Evolutionary conservation across 176 grass and related monocot genomes (phyloP).

Genomic region (Zea luxurians): DNA sequence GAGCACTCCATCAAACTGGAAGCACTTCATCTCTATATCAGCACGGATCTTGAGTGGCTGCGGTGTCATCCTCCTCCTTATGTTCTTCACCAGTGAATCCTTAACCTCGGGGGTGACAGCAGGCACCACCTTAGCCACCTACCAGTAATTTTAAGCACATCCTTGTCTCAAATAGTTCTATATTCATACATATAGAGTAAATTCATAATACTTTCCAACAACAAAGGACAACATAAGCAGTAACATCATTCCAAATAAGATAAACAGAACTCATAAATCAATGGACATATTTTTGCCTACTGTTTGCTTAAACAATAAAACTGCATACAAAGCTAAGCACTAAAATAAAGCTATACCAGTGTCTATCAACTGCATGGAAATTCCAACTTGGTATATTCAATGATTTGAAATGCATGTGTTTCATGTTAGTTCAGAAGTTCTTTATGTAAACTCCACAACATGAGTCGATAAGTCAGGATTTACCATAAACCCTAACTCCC

Average conservation of each 20-base stretch:
- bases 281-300: no score
- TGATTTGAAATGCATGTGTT: neutral
- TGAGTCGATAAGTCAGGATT: neutral
- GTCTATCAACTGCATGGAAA: no score
- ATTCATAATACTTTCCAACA: constrained; percentile 3
- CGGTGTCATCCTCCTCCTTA: constrained; percentile 86
- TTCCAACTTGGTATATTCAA: no score
- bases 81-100: constrained; percentile 82
- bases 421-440: neutral
- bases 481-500: neutral
- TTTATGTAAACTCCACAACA: no score
- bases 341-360: no score
- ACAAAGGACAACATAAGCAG: neutral
- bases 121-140: constrained; percentile 83
- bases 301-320: no score
- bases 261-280: no score
- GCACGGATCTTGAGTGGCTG: constrained; percentile 92
- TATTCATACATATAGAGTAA: neutral
- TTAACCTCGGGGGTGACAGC: constrained; percentile 74
- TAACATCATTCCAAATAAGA: neutral
- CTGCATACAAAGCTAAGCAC: no score
- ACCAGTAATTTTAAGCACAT: constrained; percentile 28
- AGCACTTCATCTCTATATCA: constrained; percentile 90
- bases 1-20: constrained; percentile 89
- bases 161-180: neutral